These are phyloP conservation scores for Pestalotiopsis sp. DNA, from an alignment of 2,329 filamentous ascomycete genomes.

Conservation along the genomic window DNA sequence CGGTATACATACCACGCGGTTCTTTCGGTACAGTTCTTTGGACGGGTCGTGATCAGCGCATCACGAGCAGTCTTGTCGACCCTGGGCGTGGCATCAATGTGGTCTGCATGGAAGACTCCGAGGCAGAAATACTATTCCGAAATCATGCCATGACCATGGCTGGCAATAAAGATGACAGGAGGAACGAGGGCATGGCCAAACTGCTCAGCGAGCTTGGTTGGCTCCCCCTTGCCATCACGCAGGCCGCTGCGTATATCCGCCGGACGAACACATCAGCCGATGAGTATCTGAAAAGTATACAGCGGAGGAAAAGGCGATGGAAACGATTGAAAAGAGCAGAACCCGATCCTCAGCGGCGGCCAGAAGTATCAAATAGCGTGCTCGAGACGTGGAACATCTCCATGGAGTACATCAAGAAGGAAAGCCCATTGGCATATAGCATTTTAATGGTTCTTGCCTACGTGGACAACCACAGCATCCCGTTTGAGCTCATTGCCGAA, in stretches of 20 bases:
- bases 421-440: constrained; percentile 26
- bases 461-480: constrained; percentile 33
- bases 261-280: constrained; percentile 22
- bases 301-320: constrained; percentile 23
- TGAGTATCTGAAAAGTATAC: constrained; percentile 28
- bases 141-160: background rate
- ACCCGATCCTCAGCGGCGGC: constrained; percentile 29
- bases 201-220: constrained; percentile 26
- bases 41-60: constrained; percentile 32
- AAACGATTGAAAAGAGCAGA: constrained; percentile 20
- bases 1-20: constrained; percentile 25
- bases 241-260: constrained; percentile 33
- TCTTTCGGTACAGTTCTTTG: constrained; percentile 29
- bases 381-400: constrained; percentile 36
- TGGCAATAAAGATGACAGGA: background rate
- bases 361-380: constrained; percentile 31
- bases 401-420: constrained; percentile 29
- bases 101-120: constrained; percentile 19
- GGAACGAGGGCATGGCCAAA: constrained; percentile 5
- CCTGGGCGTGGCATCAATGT: constrained; percentile 22
- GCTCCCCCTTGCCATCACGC: constrained; percentile 33
- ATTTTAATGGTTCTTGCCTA: constrained; percentile 34
- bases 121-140: constrained; percentile 19
- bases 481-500: constrained; percentile 25
- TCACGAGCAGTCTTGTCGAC: constrained; percentile 27